Evolutionary conservation across 1,139 yeast genomes (phyloP).

Genomic region (Debaryomycetaceae sp.): DNA sequence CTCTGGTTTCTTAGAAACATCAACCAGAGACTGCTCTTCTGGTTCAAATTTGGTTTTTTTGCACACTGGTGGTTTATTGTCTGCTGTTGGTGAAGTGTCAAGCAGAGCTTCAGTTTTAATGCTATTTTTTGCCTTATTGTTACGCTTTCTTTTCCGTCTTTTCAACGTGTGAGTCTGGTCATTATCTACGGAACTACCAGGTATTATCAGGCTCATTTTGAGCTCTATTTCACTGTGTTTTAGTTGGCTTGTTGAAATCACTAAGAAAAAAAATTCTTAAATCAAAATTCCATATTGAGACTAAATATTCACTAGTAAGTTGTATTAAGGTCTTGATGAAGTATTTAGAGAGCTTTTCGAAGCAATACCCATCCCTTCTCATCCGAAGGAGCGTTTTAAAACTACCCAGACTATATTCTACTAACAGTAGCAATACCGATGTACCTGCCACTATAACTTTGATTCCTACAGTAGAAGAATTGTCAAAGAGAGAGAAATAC

Average conservation of each 20-base stretch:
- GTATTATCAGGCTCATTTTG: neutral
- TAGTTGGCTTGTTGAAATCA: no score
- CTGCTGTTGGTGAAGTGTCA: no score
- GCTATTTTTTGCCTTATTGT: neutral
- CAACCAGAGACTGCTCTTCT: no score
- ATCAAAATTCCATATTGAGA: no score
- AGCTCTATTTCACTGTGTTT: no score
- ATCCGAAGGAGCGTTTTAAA: neutral
- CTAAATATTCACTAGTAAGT: no score
- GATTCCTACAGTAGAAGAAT: slow-evolving; percentile 34
- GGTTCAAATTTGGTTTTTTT: neutral
- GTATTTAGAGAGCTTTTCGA: neutral
- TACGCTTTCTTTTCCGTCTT: slow-evolving; percentile 17
- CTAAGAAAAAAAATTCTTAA: no score
- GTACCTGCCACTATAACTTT: slow-evolving; percentile 29
- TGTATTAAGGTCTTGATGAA: no score
- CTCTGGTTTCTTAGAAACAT: slow-evolving; percentile 13
- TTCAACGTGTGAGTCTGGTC: slow-evolving; percentile 5
- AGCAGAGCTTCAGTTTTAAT: neutral
- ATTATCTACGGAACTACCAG: slow-evolving; percentile 6
- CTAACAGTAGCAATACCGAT: neutral
- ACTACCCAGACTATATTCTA: neutral
- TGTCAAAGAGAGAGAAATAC: slow-evolving; percentile 24
- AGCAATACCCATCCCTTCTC: neutral
- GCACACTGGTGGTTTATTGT: neutral